Evolutionary conservation across 2,329 filamentous ascomycete species (phyloP).

Genomic region (Pleurostoma richardsiae): DNA sequence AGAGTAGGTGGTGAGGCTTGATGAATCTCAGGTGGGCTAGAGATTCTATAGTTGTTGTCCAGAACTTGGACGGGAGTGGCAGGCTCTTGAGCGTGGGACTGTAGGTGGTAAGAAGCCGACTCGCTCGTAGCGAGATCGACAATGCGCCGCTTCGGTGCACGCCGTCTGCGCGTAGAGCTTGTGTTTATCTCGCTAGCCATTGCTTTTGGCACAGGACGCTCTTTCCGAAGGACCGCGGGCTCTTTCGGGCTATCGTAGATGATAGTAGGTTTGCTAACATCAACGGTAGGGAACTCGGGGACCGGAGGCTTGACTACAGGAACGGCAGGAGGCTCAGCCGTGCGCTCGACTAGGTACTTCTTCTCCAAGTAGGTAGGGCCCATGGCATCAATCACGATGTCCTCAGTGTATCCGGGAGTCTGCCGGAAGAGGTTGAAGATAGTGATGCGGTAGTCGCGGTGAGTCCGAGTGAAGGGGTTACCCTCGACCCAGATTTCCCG

Average conservation of each 20-base stretch:
- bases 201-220: conserved; percentile 46
- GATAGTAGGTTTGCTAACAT: conserved; percentile 64
- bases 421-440: conserved; percentile 96
- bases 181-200: conserved; percentile 54
- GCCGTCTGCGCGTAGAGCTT: conserved; percentile 54
- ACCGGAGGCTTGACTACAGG: conserved; percentile 70
- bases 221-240: conserved; percentile 51
- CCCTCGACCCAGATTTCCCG: conserved; percentile 88
- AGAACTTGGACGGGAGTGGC: conserved; percentile 14
- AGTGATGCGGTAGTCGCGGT: conserved; percentile 76
- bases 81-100: conserved; percentile 12
- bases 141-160: conserved; percentile 57
- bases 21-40: conserved; percentile 32
- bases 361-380: conserved; percentile 82
- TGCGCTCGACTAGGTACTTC: conserved; percentile 78
- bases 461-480: conserved; percentile 86
- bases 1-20: conserved; percentile 21
- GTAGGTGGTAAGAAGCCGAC: not conserved
- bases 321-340: conserved; percentile 67
- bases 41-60: conserved; percentile 38
- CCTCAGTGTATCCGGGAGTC: conserved; percentile 84
- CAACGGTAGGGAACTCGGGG: conserved; percentile 56
- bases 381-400: conserved; percentile 81
- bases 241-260: conserved; percentile 48
- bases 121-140: conserved; percentile 55